phyloP scores from a whole-genome alignment of 495 filamentous ascomycete genomes.

The Daldinia concentrica region DNA sequence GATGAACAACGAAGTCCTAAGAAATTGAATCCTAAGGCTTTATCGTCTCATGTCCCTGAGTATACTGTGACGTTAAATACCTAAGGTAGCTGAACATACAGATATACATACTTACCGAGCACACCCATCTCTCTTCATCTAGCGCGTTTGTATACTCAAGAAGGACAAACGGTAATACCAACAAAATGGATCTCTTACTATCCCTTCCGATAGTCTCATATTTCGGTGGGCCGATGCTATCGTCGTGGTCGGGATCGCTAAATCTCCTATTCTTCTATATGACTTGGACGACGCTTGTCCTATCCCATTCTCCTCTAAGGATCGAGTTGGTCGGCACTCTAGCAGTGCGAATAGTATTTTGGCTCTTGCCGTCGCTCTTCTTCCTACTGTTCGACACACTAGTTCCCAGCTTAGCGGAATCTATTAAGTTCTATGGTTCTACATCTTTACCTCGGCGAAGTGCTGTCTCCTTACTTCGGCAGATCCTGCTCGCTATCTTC shows the following conservation, averaged over 20 bases:
- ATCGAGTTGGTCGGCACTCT: conserved; percentile 79
- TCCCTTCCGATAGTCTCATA: conserved; percentile 76
- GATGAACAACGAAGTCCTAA: conserved; percentile 4
- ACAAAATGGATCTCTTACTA: conserved; percentile 68
- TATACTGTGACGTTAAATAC: background rate
- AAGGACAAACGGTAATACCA: background rate
- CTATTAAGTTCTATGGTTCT: conserved; percentile 75
- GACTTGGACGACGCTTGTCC: conserved; percentile 86
- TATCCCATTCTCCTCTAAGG: conserved; percentile 76
- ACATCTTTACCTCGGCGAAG: conserved; percentile 68
- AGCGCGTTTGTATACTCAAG: background rate
- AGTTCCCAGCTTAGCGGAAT: conserved; percentile 70
- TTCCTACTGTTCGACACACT: conserved; percentile 79
- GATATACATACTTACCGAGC: background rate
- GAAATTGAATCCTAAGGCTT: background rate
- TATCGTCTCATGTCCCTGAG: background rate
- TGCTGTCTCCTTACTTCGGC: conserved; percentile 49
- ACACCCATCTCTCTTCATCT: background rate
- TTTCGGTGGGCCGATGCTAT: conserved; percentile 62
- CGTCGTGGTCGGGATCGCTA: conserved; percentile 78
- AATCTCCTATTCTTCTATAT: conserved; percentile 91
- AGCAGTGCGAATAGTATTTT: conserved; percentile 74
- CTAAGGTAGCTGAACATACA: background rate
- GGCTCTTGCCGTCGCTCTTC: conserved; percentile 73
- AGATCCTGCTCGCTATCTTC: conserved; percentile 64